These are phyloP conservation scores for Leishmania tropica DNA, from an alignment of 208 protist genomes.

Conservation along the genomic window DNA sequence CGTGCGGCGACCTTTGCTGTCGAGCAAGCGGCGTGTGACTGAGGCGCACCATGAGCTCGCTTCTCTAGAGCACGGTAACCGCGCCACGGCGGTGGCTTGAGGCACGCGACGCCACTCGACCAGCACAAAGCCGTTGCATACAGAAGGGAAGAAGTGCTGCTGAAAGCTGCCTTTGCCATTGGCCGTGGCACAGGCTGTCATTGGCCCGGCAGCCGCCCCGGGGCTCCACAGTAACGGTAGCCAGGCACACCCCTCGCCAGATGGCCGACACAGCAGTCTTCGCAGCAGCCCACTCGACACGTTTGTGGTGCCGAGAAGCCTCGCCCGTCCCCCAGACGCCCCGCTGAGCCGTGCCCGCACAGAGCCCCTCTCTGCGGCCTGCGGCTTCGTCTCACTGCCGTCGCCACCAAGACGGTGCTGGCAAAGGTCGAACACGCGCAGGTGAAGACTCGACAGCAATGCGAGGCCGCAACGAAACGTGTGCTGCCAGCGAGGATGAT, in stretches of 20 bases:
- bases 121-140: conserved; percentile 30
- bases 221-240: conserved; percentile 31
- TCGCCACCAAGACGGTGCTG: neutral
- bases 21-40: neutral
- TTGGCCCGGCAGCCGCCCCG: neutral
- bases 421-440: conserved; percentile 35
- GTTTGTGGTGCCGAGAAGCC: conserved; percentile 18
- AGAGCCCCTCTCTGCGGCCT: neutral
- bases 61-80: neutral
- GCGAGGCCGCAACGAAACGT: conserved; percentile 31
- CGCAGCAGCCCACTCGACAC: conserved; percentile 29
- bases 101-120: conserved; percentile 21
- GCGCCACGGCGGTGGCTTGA: neutral
- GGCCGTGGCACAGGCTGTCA: neutral
- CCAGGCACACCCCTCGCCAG: conserved; percentile 22
- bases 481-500: conserved; percentile 37
- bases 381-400: neutral
- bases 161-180: neutral
- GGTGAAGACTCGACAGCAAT: conserved; percentile 16
- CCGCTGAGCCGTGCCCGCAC: neutral
- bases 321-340: neutral
- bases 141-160: neutral
- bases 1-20: neutral
- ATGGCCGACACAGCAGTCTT: neutral
- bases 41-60: neutral